A percentile compares a stretch with the other conserved stretches of the same genome.
phyloP scores from a whole-genome alignment of 805 yeast species.

The Candida boidinii region DNA sequence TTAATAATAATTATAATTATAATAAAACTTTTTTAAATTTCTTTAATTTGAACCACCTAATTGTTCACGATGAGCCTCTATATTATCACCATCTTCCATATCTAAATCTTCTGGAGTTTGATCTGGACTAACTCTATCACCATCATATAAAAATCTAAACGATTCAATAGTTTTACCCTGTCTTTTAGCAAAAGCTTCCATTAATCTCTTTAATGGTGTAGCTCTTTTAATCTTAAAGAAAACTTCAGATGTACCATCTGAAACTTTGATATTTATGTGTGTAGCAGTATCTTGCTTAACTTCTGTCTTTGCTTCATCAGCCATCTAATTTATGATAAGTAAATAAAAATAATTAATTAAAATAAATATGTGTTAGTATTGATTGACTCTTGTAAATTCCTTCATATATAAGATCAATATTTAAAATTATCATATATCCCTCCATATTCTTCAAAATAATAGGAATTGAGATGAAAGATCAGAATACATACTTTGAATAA shows the following conservation, averaged over 20 bases:
- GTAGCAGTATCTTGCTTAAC: conserved; percentile 34
- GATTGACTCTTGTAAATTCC: too few relatives aligned
- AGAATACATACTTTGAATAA: too few relatives aligned
- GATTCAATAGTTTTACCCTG: conserved; percentile 83
- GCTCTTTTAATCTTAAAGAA: conserved; percentile 91
- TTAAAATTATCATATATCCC: too few relatives aligned
- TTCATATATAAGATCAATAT: too few relatives aligned
- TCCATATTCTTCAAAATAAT: too few relatives aligned
- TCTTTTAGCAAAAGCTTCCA: conserved; percentile 97
- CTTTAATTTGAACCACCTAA: conserved; percentile 58
- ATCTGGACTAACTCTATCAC: conserved; percentile 79
- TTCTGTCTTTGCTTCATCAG: conserved; percentile 44
- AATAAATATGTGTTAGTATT: background rate
- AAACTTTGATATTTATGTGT: conserved; percentile 88
- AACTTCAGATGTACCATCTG: conserved; percentile 90
- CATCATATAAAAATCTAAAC: conserved; percentile 86
- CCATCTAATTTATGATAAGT: conserved; percentile 12
- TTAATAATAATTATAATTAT: too few relatives aligned
- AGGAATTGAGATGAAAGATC: too few relatives aligned
- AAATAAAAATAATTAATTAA: background rate
- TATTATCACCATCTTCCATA: conserved; percentile 91
- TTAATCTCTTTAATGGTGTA: conserved; percentile 86
- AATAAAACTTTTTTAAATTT: too few relatives aligned
- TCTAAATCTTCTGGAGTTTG: conserved; percentile 92
- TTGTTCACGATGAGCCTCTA: conserved; percentile 97